Evolutionary conservation across 2,329 filamentous ascomycete species (phyloP).

Genomic region (Elsinoe necatrix): DNA sequence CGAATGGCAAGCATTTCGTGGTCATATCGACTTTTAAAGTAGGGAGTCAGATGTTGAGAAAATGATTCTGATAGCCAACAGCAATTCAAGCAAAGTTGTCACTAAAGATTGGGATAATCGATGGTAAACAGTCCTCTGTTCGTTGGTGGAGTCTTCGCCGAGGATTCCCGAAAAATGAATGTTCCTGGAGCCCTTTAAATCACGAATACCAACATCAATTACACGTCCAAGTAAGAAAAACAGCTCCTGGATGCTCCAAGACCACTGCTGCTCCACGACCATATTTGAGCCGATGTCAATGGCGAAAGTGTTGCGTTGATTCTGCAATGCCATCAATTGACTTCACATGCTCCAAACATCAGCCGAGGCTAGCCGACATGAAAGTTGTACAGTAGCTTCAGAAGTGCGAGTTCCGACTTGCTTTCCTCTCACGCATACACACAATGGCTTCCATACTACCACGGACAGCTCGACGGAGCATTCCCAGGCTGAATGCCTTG

Average conservation of each 20-base stretch:
- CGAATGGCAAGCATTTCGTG: slow-evolving; percentile 11
- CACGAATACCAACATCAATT: too few relatives aligned
- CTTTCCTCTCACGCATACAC: background rate
- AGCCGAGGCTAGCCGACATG: slow-evolving; percentile 1
- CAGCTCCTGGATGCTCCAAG: too few relatives aligned
- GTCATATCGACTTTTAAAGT: background rate
- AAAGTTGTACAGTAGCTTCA: background rate
- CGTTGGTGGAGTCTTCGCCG: background rate
- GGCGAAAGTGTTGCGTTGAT: too few relatives aligned
- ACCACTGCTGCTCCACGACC: too few relatives aligned
- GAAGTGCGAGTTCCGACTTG: background rate
- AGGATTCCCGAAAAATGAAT: background rate
- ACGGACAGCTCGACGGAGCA: background rate
- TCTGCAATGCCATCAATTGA: background rate
- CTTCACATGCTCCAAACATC: slow-evolving; percentile 3
- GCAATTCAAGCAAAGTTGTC: too few relatives aligned
- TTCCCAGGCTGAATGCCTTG: slow-evolving; percentile 17
- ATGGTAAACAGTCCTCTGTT: too few relatives aligned
- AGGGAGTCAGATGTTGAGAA: too few relatives aligned
- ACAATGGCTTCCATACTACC: slow-evolving; percentile 11
- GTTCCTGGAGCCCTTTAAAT: background rate
- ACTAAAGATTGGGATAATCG: too few relatives aligned
- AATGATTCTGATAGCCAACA: too few relatives aligned
- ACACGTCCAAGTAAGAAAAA: too few relatives aligned
- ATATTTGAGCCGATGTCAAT: too few relatives aligned